Conservation (phyloP, 2,329 filamentous ascomycete species). For the Xylariaceae sp. region DNA sequence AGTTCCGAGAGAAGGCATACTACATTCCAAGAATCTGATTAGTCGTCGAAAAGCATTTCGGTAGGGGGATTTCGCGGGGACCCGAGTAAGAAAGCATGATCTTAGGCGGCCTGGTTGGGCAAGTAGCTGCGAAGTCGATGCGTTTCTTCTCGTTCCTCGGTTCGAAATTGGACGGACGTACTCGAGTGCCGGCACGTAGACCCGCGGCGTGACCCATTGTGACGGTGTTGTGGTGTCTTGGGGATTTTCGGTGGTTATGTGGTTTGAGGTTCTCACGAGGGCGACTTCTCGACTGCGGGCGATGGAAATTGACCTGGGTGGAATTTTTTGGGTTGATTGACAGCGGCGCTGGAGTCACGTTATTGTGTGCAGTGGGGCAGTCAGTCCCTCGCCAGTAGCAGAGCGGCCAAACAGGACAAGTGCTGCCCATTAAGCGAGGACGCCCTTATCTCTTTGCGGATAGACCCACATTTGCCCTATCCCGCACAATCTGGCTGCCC, state of each 20-base stretch:
- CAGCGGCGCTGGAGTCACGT: conserved; percentile 1
- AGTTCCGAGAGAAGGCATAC: conserved; percentile 91
- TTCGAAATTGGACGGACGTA: conserved; percentile 43
- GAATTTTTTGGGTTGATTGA: conserved; percentile 16
- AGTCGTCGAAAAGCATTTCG: conserved; percentile 94
- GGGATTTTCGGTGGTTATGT: conserved; percentile 16
- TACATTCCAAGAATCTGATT: conserved; percentile 32
- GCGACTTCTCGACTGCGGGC: conserved; percentile 4
- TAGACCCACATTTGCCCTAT: conserved; percentile 25
- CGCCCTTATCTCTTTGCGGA: conserved; percentile 5
- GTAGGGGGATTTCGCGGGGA: conserved; percentile 8
- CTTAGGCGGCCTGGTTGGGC: not conserved
- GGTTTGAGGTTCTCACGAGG: conserved; percentile 17
- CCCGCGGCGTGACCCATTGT: conserved; percentile 83
- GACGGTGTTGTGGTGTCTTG: conserved; percentile 46
- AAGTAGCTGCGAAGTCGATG: conserved; percentile 6
- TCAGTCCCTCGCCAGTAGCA: not conserved
- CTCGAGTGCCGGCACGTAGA: conserved; percentile 82
- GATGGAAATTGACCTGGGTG: conserved; percentile 21
- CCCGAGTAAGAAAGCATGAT: not conserved
- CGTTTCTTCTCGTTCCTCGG: not conserved
- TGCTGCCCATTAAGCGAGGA: conserved; percentile 22
- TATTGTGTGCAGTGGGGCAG: conserved; percentile 12
- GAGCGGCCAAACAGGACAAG: not conserved
- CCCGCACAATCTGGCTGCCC: conserved; percentile 22